These are phyloP conservation scores for Claviceps sp. DNA, from an alignment of 2,329 filamentous ascomycete genomes.

Conservation along the genomic window DNA sequence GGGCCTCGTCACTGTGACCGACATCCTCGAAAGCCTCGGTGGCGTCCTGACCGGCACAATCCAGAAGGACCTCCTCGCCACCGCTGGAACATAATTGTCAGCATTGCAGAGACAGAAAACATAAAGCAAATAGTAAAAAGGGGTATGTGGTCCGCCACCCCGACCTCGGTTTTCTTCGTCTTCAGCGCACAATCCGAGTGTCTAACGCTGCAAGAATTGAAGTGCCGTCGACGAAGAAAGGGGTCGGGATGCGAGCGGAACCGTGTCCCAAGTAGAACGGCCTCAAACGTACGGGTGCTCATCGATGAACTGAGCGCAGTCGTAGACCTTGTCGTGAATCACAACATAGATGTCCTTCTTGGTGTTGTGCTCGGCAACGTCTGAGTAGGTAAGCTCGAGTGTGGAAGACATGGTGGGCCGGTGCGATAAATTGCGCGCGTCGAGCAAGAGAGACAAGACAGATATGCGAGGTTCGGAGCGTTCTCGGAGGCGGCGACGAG, in stretches of 20 bases:
- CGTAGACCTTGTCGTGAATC: constrained; percentile 95
- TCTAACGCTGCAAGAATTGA: background rate
- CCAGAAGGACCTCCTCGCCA: constrained; percentile 95
- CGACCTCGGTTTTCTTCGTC: too few relatives aligned
- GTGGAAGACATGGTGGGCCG: constrained; percentile 15
- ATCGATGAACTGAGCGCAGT: constrained; percentile 77
- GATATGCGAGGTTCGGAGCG: too few relatives aligned
- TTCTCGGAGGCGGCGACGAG: too few relatives aligned
- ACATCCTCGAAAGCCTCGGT: constrained; percentile 99
- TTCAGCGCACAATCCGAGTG: background rate
- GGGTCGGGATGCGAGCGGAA: background rate
- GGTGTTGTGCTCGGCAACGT: constrained; percentile 73
- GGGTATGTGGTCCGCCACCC: too few relatives aligned
- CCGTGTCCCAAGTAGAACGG: background rate
- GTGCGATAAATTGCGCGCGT: background rate
- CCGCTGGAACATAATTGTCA: constrained; percentile 43
- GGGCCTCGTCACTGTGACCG: constrained; percentile 95
- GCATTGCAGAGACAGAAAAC: background rate
- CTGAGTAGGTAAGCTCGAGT: constrained; percentile 57
- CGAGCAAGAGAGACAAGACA: background rate
- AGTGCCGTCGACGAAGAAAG: background rate
- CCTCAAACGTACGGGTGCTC: constrained; percentile 68
- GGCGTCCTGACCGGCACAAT: constrained; percentile 89
- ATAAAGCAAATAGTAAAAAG: background rate
- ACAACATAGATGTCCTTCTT: constrained; percentile 92